Evolutionary conservation across 2,329 filamentous ascomycete species (phyloP), one percentile per base, ranked within the genome.

Genomic region (Fusarium bactridioides): DNA sequence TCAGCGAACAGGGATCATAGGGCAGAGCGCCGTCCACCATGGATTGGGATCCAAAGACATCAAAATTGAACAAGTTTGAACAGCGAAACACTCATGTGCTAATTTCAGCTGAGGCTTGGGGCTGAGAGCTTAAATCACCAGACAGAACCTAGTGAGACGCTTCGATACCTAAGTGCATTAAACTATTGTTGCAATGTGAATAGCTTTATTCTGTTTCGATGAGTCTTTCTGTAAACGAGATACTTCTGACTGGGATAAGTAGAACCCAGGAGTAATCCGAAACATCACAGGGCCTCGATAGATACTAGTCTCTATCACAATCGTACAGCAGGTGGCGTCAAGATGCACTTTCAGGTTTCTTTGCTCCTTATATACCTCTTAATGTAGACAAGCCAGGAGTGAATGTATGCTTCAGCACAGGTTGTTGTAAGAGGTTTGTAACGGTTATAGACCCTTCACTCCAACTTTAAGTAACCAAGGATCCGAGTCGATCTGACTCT

Each of bases 391-490:
- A 7, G 10, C 1, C 12, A 25, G 11, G 41, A 25, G 41, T 25
- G 8, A 16, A 25, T 6, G 7, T 25, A 25, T 19, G 7, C 8
- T 12, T 44, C 16, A 12, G n/a, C 7, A 25, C 10, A 6, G 0
- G 10, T 4, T 18, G 16, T 25, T 25, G 11, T 13, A 19, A 19
- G 3, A 8, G 7, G 7, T 18, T 1, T 1, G 3, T 2, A 7
- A 18, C 12, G 11, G 4, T 21, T 25, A 64, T 4, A 77, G n/a
- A 1, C 76, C 74, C n/a, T 66, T 70, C 2, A 78, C 70, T 31
- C 76, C 76, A 29, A 78, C 74, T 19, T 74, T 77, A 3, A 78
- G 72, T 18, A 76, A 35, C 67, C 71, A 73, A 3, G 73, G 63
- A 4, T 78, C 70, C 2, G 45, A 31, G 5, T 70, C 66, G 29